Base-by-base conservation (phyloP, 148 eudicot genomes). In the Chenopodium album region DNA sequence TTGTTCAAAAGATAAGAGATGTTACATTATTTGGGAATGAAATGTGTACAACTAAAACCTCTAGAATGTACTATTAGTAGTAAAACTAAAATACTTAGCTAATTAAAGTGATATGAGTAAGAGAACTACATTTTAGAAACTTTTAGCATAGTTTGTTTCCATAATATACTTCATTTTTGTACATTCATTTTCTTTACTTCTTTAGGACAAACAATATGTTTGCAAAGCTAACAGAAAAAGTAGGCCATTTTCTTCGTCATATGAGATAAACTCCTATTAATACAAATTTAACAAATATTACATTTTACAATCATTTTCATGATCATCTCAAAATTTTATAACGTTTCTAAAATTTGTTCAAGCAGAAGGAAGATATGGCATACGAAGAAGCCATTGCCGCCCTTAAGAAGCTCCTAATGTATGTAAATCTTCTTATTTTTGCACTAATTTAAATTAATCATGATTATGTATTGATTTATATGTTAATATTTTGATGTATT, bases 321-420 rank as follows among this genome's bases (percentile, higher is more conserved):
- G 7, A 71, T 71, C 13, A 23, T 22, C 34, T 13, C 1, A 22
- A 41, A 37, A 7, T 66, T 7, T 3, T 23, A 23, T 73, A 73
- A 63, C 23, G 17, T 31, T n/a, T 11, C 0, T 31, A 73, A 19
- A 37, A n/a, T 20, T 69, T 62, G 16, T 23, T 78, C 83, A 2
- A 2, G 87, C 90, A 96, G 99, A 96, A 85, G 80, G 94, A 92
- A 83, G 91, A 96, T 20, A 89, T 93, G 97, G 91, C 95, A 26
- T 92, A 92, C 84, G 99, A 96, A 82, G 94, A 92, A 85, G 97
- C 99, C 84, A 86, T 94, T 85, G 90, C 87, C 29, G 94, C 85
- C 80, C 97, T 96, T 73, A 89, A 91, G 86, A 92, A 90, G 87
- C 95, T 94, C 76, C 92, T 96, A 63, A 87, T 87, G 99, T 92